phyloP scores from a whole-genome alignment of 164 flowering plant genomes.

The Annona cherimola region DNA sequence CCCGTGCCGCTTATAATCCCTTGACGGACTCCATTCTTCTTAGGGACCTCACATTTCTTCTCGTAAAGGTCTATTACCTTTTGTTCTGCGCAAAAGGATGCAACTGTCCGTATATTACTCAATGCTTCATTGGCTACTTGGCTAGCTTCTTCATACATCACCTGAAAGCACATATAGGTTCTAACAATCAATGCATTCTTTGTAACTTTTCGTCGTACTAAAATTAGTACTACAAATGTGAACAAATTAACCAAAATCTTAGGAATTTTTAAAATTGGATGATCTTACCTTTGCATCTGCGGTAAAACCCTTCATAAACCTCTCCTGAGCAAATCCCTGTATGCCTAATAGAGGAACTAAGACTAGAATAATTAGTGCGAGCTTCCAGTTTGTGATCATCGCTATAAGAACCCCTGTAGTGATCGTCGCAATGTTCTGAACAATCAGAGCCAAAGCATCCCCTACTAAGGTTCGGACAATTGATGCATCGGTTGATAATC shows the following conservation, averaged over 20 bases:
- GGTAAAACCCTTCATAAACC: slow-evolving; percentile 26
- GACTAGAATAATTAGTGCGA: slow-evolving; percentile 28
- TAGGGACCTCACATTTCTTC: slow-evolving; percentile 19
- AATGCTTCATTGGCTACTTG: slow-evolving; percentile 24
- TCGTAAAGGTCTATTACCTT: slow-evolving; percentile 21
- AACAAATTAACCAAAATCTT: too few relatives aligned
- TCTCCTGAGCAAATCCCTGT: slow-evolving; percentile 33
- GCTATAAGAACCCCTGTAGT: slow-evolving; percentile 36
- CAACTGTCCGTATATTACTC: slow-evolving; percentile 21
- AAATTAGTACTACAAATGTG: too few relatives aligned
- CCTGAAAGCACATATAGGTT: slow-evolving; percentile 4
- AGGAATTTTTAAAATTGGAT: too few relatives aligned
- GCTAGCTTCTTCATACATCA: slow-evolving; percentile 24
- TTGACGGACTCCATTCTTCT: slow-evolving; percentile 11
- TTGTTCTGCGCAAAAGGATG: slow-evolving; percentile 21
- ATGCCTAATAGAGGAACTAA: slow-evolving; percentile 30
- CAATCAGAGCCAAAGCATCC: slow-evolving; percentile 34
- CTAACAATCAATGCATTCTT: neutral
- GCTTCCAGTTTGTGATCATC: slow-evolving; percentile 37
- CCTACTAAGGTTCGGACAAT: slow-evolving; percentile 34
- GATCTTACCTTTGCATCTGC: slow-evolving; percentile 36
- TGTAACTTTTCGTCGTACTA: neutral
- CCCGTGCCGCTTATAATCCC: slow-evolving; percentile 49
- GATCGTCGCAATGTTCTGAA: slow-evolving; percentile 36
- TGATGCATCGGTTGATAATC: slow-evolving; percentile 29